These are phyloP conservation scores for Pogostemon cablin DNA, from an alignment of 257 asterid genomes.

Conservation along the genomic window DNA sequence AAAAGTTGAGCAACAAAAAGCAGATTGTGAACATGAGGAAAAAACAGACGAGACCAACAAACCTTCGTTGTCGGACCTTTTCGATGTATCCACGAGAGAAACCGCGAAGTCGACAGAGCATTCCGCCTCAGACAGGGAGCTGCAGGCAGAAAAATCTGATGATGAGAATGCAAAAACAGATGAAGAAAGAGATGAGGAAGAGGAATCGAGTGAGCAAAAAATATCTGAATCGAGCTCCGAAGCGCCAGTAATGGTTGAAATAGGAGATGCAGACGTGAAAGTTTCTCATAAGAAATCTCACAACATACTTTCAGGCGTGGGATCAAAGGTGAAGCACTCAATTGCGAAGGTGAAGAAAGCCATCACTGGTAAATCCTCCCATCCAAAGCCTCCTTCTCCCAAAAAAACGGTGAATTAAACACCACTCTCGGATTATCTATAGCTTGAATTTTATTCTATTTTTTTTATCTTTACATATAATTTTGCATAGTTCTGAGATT, in stretches of 20 bases:
- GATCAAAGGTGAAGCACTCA: slow-evolving; percentile 89
- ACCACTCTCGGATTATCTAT: not conserved
- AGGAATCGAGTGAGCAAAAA: slow-evolving; percentile 44
- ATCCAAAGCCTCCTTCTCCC: slow-evolving; percentile 61
- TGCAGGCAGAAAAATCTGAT: slow-evolving; percentile 35
- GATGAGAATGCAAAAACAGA: slow-evolving; percentile 43
- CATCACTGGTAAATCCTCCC: slow-evolving; percentile 72
- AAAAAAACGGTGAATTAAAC: slow-evolving; percentile 32
- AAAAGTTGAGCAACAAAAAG: slow-evolving; percentile 31
- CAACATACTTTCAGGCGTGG: slow-evolving; percentile 77
- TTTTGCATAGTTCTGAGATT: not conserved
- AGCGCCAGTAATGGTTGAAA: slow-evolving; percentile 62
- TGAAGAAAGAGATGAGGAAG: slow-evolving; percentile 46
- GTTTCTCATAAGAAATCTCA: slow-evolving; percentile 72
- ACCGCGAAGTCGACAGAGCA: slow-evolving; percentile 30
- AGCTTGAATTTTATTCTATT: slow-evolving; percentile 25
- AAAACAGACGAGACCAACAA: slow-evolving; percentile 22
- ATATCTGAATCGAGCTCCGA: slow-evolving; percentile 45
- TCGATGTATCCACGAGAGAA: slow-evolving; percentile 37
- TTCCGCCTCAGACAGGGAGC: slow-evolving; percentile 30
- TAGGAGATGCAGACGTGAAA: slow-evolving; percentile 56
- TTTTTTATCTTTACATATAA: not conserved
- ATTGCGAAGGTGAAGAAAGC: slow-evolving; percentile 89
- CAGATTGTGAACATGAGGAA: slow-evolving; percentile 27
- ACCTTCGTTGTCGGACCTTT: slow-evolving; percentile 41